Conservation (phyloP, 1,139 yeast genomes). For the Petasospora rhodanensis region DNA sequence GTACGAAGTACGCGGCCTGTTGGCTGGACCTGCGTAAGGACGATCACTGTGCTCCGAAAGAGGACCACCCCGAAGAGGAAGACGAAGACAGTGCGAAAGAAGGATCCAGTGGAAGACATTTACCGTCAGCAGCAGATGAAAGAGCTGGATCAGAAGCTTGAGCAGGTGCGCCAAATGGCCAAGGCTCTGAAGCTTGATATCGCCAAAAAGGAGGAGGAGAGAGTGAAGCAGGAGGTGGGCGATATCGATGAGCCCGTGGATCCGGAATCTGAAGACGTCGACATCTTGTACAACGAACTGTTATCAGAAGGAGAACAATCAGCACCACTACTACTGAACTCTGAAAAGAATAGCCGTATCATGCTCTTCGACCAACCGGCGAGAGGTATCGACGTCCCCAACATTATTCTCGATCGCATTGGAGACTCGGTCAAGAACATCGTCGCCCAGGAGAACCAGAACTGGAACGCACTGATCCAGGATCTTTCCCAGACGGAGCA, state of each 20-base stretch:
- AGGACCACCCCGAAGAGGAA: slow-evolving; percentile 1
- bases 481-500: slow-evolving; percentile 36
- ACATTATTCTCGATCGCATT: slow-evolving; percentile 37
- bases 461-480: slow-evolving; percentile 53
- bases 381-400: slow-evolving; percentile 37
- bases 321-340: too few species aligned
- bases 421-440: slow-evolving; percentile 46
- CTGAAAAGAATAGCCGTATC: too few species aligned
- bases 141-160: slow-evolving; percentile 33
- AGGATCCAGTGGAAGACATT: not conserved
- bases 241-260: slow-evolving; percentile 11
- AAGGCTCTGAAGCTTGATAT: slow-evolving; percentile 28
- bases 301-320: too few species aligned
- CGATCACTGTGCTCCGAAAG: not conserved
- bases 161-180: slow-evolving; percentile 38
- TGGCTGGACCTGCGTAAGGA: too few species aligned
- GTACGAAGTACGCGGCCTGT: not conserved
- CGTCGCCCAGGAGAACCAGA: slow-evolving; percentile 39
- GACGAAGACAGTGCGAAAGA: slow-evolving; percentile 1
- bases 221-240: slow-evolving; percentile 11
- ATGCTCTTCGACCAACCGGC: slow-evolving; percentile 25
- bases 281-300: slow-evolving; percentile 28
- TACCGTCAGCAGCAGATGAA: slow-evolving; percentile 20
- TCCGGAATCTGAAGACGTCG: slow-evolving; percentile 30
- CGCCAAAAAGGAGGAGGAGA: slow-evolving; percentile 21